These are phyloP conservation scores for Prototheca cutis DNA, from an alignment of 163 green algal genomes.

Conservation along the genomic window DNA sequence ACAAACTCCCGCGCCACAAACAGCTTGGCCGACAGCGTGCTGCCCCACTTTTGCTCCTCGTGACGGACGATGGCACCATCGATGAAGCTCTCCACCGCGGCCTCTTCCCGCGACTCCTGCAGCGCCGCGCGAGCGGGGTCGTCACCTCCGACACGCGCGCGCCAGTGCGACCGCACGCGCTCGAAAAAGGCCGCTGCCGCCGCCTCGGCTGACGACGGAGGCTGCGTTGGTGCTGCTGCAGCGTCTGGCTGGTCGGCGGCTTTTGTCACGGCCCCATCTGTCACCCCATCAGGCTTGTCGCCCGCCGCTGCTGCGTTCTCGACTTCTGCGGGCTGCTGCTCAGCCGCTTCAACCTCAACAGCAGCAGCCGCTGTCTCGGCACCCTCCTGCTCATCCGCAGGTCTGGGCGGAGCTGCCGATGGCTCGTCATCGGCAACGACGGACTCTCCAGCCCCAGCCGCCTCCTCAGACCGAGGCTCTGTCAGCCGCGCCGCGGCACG, in stretches of 20 bases:
- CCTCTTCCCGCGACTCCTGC: slow-evolving; percentile 48
- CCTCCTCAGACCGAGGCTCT: slow-evolving; percentile 28
- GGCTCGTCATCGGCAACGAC: too few relatives aligned
- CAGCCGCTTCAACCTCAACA: too few relatives aligned
- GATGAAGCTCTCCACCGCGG: slow-evolving; percentile 61
- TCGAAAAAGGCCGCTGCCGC: neutral
- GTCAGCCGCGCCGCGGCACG: slow-evolving; percentile 23
- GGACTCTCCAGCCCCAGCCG: neutral
- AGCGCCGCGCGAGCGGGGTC: neutral
- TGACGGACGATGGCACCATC: slow-evolving; percentile 70
- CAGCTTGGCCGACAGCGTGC: slow-evolving; percentile 79
- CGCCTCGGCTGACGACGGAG: neutral
- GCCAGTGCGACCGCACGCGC: neutral
- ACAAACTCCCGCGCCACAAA: slow-evolving; percentile 90
- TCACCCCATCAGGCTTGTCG: too few relatives aligned
- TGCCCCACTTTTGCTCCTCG: slow-evolving; percentile 86
- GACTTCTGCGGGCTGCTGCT: too few relatives aligned
- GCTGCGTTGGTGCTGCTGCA: too few relatives aligned
- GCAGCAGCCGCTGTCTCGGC: neutral
- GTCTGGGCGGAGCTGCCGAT: too few relatives aligned
- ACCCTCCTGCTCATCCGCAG: neutral
- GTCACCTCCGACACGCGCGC: neutral
- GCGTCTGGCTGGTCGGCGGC: too few relatives aligned
- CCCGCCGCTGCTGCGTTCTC: too few relatives aligned
- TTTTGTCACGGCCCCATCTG: too few relatives aligned